A percentile compares a stretch with the other conserved stretches of the same genome.
Conservation (phyloP, 257 asterid genomes). For the Ajuga chamaepitys region DNA sequence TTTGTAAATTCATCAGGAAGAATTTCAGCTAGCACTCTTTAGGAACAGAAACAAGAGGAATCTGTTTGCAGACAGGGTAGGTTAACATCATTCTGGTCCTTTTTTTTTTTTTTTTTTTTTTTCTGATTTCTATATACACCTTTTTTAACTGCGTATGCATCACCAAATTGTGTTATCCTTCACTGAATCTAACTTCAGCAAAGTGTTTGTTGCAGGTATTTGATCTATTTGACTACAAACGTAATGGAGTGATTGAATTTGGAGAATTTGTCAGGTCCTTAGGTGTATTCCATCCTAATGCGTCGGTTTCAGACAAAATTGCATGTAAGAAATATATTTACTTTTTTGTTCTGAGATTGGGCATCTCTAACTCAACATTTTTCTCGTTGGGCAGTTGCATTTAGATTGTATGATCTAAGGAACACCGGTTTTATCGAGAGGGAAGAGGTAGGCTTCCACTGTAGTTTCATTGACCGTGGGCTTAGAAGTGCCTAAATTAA, state of each 20-base stretch:
- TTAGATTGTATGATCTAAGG: conserved; percentile 71
- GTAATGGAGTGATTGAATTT: conserved; percentile 76
- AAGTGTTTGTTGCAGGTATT: conserved; percentile 43
- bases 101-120: neutral
- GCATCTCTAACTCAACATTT: neutral
- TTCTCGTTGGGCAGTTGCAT: conserved; percentile 62
- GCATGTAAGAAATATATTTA: conserved; percentile 42
- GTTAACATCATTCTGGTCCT: neutral
- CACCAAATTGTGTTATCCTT: neutral
- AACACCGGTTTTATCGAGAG: conserved; percentile 72
- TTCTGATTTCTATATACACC: neutral
- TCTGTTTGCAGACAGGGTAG: conserved; percentile 83
- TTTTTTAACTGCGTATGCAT: neutral
- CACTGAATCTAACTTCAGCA: neutral
- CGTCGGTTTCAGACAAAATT: conserved; percentile 51
- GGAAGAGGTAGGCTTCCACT: conserved; percentile 46
- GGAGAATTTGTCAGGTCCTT: conserved; percentile 86
- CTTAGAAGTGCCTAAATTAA: too few species aligned
- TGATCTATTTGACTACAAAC: conserved; percentile 67
- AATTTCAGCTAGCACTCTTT: conserved; percentile 86
- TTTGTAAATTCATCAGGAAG: conserved; percentile 56
- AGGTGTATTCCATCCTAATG: conserved; percentile 76
- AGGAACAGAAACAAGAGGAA: conserved; percentile 60
- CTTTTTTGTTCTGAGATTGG: neutral
- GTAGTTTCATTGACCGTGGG: neutral